phyloP scores from a whole-genome alignment of 1,284 basidiomycete species.

The Cerrena zonata region DNA sequence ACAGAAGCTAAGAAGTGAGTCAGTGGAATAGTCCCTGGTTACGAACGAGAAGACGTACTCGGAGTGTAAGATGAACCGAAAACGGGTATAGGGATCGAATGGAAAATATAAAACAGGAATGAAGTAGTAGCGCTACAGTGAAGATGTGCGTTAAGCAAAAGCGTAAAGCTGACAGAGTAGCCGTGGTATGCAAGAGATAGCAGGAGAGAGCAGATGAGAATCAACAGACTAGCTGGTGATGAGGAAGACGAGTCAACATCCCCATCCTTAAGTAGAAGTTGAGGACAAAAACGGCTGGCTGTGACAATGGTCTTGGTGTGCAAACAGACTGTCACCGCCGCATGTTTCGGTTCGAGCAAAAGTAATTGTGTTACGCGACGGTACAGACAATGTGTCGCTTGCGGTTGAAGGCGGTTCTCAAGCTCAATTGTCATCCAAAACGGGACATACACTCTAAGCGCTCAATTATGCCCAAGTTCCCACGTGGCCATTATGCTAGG shows the following conservation, averaged over 20 bases:
- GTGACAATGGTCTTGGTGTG: conserved; percentile 10
- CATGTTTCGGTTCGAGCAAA: conserved; percentile 1
- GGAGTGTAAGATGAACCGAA: neutral
- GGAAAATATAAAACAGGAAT: neutral
- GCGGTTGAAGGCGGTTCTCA: neutral
- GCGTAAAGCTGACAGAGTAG: neutral
- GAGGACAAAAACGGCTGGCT: conserved; percentile 7
- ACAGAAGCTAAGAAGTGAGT: neutral
- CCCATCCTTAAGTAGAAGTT: conserved; percentile 2
- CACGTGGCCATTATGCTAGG: neutral
- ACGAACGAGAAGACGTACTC: neutral
- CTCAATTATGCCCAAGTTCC: neutral
- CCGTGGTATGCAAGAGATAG: neutral
- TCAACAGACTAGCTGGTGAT: conserved; percentile 17
- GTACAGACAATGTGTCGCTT: neutral
- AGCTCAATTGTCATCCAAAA: neutral
- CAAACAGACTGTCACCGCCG: conserved; percentile 5
- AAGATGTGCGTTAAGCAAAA: neutral
- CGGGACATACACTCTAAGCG: neutral
- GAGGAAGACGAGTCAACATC: neutral
- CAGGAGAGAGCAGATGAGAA: conserved; percentile 3
- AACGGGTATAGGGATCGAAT: neutral
- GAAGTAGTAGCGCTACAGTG: neutral
- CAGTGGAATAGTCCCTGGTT: neutral
- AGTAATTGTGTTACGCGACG: conserved; percentile 5